Base-by-base conservation (phyloP, 2,329 filamentous ascomycete genomes). In the Teratosphaeria gauchensis region DNA sequence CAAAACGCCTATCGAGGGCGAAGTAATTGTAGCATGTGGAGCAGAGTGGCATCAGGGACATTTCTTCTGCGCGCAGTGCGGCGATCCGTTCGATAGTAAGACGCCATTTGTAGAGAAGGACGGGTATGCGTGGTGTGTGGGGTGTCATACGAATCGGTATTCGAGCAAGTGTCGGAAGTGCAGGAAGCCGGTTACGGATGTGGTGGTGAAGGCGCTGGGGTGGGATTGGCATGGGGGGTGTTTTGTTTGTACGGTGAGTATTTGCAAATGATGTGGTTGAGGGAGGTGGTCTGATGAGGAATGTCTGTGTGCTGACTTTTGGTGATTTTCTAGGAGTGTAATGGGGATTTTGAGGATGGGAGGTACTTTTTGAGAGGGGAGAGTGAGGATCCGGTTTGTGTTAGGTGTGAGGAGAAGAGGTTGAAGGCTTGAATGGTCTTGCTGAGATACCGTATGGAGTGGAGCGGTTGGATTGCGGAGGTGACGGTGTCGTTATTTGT, bases 41-140 rank as follows among this genome's bases (percentile, higher is more conserved):
- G 84, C 87, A n/a, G 91, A 96, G 75, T 99, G 90, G 89, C 94
- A 99, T 73, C 89, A 89, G 56, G 94, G 94, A 0, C 94, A 99
- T 76, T 99, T 99, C 77, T 99, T 99, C 82, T 99, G 94, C 71
- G 94, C 94, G 51, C 91, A 99, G 79, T 99, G 94, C 72, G 94
- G 94, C 65, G 92, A 99, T 76, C 84, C 84, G 0, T 87, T 87
- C 64, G 80, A 82, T 62, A 74, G 77, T 0, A 73, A 71, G 3
- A 86, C 80, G 9, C 92, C 94, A 0, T 99, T 99, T 71, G 90
- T 99, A 58, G 94, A 99, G 72, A 96, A 96, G 75, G 92, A 97
- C 65, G 92, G 92, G 9, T 97, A 95, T 73, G 94, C 94, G 4
- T 99, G 94, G 92, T 99, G 94, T 74, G 84, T 97, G 53, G 82